Evolutionary conservation across 2,329 filamentous ascomycete species (phyloP), one percentile per base, ranked within the genome.

Genomic region (Juglanconis juglandina): DNA sequence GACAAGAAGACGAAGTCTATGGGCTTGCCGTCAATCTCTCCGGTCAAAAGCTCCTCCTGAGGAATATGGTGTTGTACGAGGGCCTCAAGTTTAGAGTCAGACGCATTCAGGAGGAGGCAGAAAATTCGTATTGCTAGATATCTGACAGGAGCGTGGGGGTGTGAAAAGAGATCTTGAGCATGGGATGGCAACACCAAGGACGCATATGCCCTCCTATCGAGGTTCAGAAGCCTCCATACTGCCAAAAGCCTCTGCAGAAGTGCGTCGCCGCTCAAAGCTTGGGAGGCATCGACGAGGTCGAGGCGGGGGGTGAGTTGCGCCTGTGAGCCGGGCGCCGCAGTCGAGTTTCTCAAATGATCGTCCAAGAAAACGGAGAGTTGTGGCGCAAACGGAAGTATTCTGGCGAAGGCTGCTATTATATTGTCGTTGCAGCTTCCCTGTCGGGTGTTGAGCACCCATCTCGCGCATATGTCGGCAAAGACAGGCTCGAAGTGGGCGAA

Each of bases 71-170:
- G 80, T 53, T 78, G 75, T 37, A 96, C 75, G 72, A 96, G 87
- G 53, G 83, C 79, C 69, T 96, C 88, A 52, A 90, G 81, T 64
- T 91, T 91, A 65, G 82, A 79, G 72, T 99, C 95, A 4, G 95
- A 89, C 35, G 90, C 90, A 68, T 87, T 86, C 67, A 96, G 85
- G 60, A 92, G 85, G 64, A 91, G 80, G 69, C 89, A 92, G 65
- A 96, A 90, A 61, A 93, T 85, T 64, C 92, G 86, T 59, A 96
- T 83, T 13, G 92, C 89, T 63, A 98, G 80, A 73, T 93, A 96
- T 74, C 90, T 86, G 54, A 96, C 83, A 14, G 83, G 76, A 61
- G 75, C 77, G 66, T 82, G 80, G 51, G 75, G 69, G 70, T 88
- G 83, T 55, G 79, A 77, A 66, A 96, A 89, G 11, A 96, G 77